Percentiles rank a stretch among this genome's conserved stretches.
Conservation (phyloP, 148 eudicot genomes). For the Polygonum aviculare region DNA sequence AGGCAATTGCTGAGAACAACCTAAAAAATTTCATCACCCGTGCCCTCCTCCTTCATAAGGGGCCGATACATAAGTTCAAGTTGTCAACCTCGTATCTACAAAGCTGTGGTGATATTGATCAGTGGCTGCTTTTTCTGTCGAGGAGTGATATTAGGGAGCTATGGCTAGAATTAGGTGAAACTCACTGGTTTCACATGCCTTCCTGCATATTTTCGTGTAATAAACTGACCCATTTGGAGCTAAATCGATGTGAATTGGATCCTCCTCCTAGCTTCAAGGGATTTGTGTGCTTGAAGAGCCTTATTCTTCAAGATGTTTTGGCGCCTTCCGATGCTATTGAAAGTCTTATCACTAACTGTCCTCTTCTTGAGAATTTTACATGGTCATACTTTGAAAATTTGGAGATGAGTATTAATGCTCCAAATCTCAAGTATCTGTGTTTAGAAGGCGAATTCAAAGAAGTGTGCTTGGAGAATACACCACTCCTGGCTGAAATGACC, state of each 20-base stretch:
- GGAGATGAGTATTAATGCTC: constrained; percentile 54
- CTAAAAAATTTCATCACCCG: constrained; percentile 45
- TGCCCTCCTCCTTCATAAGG: constrained; percentile 56
- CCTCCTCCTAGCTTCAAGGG: constrained; percentile 52
- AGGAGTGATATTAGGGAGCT: constrained; percentile 57
- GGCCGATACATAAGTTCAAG: constrained; percentile 61
- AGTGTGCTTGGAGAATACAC: constrained; percentile 48
- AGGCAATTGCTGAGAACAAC: constrained; percentile 21
- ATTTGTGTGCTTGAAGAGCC: constrained; percentile 38
- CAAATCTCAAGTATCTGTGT: constrained; percentile 54
- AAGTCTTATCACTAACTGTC: constrained; percentile 45
- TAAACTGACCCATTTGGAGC: constrained; percentile 53
- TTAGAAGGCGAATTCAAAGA: constrained; percentile 77
- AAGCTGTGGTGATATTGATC: constrained; percentile 57
- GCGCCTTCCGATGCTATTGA: constrained; percentile 53
- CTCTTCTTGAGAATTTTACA: constrained; percentile 58
- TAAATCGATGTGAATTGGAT: constrained; percentile 63
- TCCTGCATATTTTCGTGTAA: constrained; percentile 46
- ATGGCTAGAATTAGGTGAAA: constrained; percentile 54
- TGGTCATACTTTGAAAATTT: constrained; percentile 60
- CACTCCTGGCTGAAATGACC: constrained; percentile 37
- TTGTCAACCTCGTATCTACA: constrained; percentile 40
- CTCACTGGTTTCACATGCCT: constrained; percentile 64
- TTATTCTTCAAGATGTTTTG: constrained; percentile 60
- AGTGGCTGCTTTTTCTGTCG: constrained; percentile 73